Evolutionary conservation across 257 asterid species (phyloP).

Genomic region (Solanum pennellii): DNA sequence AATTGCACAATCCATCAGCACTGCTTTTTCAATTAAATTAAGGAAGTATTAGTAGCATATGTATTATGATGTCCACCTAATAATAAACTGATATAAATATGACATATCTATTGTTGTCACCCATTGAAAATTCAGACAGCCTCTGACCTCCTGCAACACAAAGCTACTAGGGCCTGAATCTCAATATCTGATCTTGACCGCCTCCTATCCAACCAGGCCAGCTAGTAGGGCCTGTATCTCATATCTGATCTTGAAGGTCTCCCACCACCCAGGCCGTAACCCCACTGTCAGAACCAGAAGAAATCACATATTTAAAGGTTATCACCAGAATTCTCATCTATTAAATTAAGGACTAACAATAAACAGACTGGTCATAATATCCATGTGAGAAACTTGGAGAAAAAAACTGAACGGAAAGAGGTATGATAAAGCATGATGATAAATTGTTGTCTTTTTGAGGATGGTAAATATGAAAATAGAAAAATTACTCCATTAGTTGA

Average conservation of each 20-base stretch:
- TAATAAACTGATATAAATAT: background rate
- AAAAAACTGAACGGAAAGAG: background rate
- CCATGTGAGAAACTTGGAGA: background rate
- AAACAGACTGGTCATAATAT: background rate
- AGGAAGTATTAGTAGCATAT: background rate
- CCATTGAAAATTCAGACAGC: background rate
- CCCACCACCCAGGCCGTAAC: conserved; percentile 48
- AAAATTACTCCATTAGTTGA: background rate
- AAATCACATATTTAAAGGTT: background rate
- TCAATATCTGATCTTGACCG: conserved; percentile 66
- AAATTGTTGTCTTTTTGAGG: background rate
- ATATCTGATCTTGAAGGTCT: conserved; percentile 79
- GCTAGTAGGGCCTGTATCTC: conserved; percentile 75
- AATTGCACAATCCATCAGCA: background rate
- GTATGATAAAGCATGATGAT: background rate
- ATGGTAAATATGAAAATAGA: background rate
- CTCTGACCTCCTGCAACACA: background rate
- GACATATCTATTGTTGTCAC: background rate
- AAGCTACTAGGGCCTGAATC: conserved; percentile 67
- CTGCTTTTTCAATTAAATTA: background rate
- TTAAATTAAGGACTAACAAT: background rate
- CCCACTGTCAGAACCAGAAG: conserved; percentile 54
- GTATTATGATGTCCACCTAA: background rate
- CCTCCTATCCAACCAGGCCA: conserved; percentile 39
- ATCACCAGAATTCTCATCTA: background rate